phyloP scores from a whole-genome alignment of 108 stramenopile species.

The Cyclotella distinguenda region DNA sequence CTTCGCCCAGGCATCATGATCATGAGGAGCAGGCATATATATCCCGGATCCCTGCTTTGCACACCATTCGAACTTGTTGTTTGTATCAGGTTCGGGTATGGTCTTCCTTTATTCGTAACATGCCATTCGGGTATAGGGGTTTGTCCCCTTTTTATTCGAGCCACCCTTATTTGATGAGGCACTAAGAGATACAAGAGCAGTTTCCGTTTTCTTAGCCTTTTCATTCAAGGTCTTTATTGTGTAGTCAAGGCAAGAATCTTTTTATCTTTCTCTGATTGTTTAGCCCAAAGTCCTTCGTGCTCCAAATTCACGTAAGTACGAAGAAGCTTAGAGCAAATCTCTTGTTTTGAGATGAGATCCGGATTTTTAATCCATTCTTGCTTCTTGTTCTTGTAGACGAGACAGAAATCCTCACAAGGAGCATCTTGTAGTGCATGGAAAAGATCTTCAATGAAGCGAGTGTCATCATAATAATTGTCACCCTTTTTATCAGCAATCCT shows the following conservation, averaged over 20 bases:
- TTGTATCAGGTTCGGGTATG: background rate
- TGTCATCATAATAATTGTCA: slow-evolving; percentile 2
- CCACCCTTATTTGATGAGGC: too few species aligned
- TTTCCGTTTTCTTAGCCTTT: background rate
- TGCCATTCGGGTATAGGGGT: too few species aligned
- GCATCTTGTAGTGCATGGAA: slow-evolving; percentile 6
- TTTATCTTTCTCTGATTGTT: background rate
- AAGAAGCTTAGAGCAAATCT: too few species aligned
- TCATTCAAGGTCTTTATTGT: too few species aligned
- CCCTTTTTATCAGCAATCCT: slow-evolving; percentile 5
- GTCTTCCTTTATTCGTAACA: background rate
- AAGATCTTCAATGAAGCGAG: slow-evolving; percentile 8
- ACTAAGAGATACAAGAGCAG: too few species aligned
- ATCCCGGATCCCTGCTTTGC: background rate
- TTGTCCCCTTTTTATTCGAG: too few species aligned
- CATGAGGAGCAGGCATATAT: slow-evolving; percentile 13
- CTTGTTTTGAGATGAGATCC: background rate
- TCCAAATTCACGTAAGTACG: background rate
- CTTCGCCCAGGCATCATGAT: slow-evolving; percentile 7
- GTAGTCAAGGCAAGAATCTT: slow-evolving; percentile 15
- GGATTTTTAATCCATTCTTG: background rate
- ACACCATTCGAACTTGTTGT: background rate
- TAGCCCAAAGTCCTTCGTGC: background rate
- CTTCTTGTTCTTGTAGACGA: background rate
- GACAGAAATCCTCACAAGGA: slow-evolving; percentile 1